A percentile compares a stretch with the other conserved stretches of the same genome.
phyloP scores from a whole-genome alignment of 2,329 filamentous ascomycete genomes.

The Dendrostoma leiphaemia region DNA sequence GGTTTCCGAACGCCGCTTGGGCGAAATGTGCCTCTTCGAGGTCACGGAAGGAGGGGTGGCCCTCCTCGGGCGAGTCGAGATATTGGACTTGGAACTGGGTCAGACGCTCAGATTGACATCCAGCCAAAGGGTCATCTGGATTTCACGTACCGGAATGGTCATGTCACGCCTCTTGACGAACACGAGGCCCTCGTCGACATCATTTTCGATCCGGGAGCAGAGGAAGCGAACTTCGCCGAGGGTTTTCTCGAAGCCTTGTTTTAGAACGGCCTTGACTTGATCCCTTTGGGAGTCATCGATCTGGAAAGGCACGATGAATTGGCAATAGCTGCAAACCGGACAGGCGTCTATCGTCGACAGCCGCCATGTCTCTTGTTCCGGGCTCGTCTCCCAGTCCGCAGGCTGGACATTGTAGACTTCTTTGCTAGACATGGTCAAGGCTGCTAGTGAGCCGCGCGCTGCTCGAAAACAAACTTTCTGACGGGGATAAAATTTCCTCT shows the following conservation, averaged over 20 bases:
- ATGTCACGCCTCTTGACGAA: conserved; percentile 4
- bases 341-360: conserved; percentile 33
- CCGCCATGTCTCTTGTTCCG: conserved; percentile 31
- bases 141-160: conserved; percentile 22
- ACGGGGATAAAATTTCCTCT: too few relatives aligned
- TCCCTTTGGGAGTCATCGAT: conserved; percentile 29
- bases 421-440: too few relatives aligned
- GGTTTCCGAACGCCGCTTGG: too few relatives aligned
- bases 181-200: conserved; percentile 30
- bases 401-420: conserved; percentile 28
- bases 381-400: conserved; percentile 30
- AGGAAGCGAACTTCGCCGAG: conserved; percentile 34
- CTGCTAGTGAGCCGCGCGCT: too few relatives aligned
- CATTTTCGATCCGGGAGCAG: conserved; percentile 35
- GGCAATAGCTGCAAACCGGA: conserved; percentile 28
- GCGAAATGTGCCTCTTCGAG: too few relatives aligned
- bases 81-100: too few relatives aligned
- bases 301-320: conserved; percentile 35
- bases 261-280: conserved; percentile 30
- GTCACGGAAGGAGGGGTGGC: too few relatives aligned
- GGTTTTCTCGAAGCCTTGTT: conserved; percentile 16
- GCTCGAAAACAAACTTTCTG: too few relatives aligned
- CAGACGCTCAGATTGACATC: too few relatives aligned
- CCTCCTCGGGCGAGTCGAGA: too few relatives aligned
- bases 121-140: too few relatives aligned